Evolutionary conservation across 805 yeast genomes (phyloP).

Genomic region (Wickerhamomyces chambardii): DNA sequence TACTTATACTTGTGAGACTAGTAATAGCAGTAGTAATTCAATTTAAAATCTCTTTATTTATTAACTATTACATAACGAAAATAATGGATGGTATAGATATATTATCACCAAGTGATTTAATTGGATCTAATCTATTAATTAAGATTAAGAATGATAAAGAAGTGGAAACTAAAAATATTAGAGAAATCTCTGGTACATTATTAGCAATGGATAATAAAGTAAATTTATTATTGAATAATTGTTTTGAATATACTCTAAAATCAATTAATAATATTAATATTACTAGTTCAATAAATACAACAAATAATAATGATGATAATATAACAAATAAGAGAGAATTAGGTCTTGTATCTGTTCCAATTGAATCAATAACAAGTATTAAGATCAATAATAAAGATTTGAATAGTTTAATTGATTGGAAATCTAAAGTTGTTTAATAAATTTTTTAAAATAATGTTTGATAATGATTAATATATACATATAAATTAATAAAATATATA

Average conservation of each 20-base stretch:
- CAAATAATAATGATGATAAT: background rate
- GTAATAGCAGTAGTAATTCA: no score
- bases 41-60: no score
- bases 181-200: conserved; percentile 11
- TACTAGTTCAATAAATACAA: no score
- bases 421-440: conserved; percentile 4
- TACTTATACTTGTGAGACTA: no score
- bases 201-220: conserved; percentile 19
- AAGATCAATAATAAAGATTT: conserved; percentile 10
- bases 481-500: no score
- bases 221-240: conserved; percentile 13
- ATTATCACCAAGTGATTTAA: conserved; percentile 8
- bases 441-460: no score
- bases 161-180: background rate
- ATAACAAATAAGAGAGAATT: conserved; percentile 3
- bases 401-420: conserved; percentile 10
- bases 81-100: background rate
- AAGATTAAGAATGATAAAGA: conserved; percentile 6
- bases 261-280: no score
- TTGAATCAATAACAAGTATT: conserved; percentile 5
- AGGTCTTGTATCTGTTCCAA: conserved; percentile 17
- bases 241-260: conserved; percentile 4
- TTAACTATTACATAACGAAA: no score
- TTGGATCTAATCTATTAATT: conserved; percentile 10
- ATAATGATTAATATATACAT: no score